These are phyloP conservation scores for Aspergillus piperis DNA, from an alignment of 2,329 filamentous ascomycete species.

Conservation along the genomic window DNA sequence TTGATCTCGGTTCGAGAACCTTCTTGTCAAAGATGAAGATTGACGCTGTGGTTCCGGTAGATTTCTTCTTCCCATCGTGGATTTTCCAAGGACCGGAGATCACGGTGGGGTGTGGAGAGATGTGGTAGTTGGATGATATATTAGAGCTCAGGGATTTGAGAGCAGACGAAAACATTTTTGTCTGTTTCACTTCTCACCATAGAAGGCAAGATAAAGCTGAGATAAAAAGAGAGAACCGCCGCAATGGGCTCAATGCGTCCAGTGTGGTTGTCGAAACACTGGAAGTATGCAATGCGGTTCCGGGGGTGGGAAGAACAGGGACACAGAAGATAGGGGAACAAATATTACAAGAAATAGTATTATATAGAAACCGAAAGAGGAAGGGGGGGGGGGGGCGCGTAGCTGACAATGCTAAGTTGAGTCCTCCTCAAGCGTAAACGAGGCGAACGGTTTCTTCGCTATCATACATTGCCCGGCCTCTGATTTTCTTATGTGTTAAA, in stretches of 20 bases:
- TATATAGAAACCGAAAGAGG: not conserved
- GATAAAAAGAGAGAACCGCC: not conserved
- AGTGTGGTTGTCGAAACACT: not conserved
- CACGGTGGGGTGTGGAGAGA: conserved; percentile 74
- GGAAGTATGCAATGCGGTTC: not conserved
- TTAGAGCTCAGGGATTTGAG: conserved; percentile 94
- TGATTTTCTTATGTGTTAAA: not conserved
- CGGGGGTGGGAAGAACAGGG: not conserved
- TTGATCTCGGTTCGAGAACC: conserved; percentile 69
- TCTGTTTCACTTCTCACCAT: not conserved
- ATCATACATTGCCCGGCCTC: not conserved
- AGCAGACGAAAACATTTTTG: conserved; percentile 84
- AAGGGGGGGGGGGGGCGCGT: not conserved
- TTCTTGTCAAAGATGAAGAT: conserved; percentile 96
- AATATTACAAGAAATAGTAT: not conserved
- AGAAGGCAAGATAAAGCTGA: not conserved
- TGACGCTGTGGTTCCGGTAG: conserved; percentile 82
- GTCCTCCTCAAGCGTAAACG: not conserved
- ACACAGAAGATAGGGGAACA: not conserved
- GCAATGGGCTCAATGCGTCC: not conserved
- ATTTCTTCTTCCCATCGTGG: conserved; percentile 96
- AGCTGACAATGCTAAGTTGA: not conserved
- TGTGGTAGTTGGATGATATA: conserved; percentile 86
- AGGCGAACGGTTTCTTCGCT: not conserved
- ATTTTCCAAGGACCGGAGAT: conserved; percentile 94